Evolutionary conservation across 1,284 basidiomycete species (phyloP), one percentile per base, ranked within the genome.

Genomic region (Vanrija humicola): DNA sequence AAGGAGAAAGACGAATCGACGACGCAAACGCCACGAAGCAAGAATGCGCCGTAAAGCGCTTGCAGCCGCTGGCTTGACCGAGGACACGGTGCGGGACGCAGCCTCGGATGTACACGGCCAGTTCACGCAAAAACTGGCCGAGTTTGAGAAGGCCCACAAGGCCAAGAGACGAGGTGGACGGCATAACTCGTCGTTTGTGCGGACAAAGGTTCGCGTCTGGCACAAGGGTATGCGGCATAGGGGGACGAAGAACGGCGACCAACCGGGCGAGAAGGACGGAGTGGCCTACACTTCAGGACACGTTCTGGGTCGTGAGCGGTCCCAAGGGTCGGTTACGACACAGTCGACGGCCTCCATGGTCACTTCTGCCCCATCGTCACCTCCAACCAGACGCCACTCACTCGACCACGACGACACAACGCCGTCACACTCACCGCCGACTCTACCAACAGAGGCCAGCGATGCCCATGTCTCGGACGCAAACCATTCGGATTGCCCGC

Each of bases 131-230:
- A 64, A 69, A 42, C 55, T 73, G 19, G 59, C 55, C 16, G 68
- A 72, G 59, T 44, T 73, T 43, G 69, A 73, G 38, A 47, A 58
- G 40, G 59, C 64, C 34, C 63, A 71, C 54, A 47, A 52, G 26
- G 45, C 48, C 45, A 62, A 52, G 42, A 59, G 42, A 8, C 43
- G 55, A 67, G 38, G 29, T 4, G 56, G 45, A 60, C 51, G 45
- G 58, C 65, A 64, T 16, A 53, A 61, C 48, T 46, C 57, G 4
- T 56, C 54, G 9, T 44, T 69, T 42, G 64, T 70, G 16, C 63
- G 63, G 28, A 61, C 57, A 10, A 73, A 72, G 50, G 70, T 75
- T 3, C 55, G 63, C 34, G 63, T 60, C 4, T 75, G 72, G 73
- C 65, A 64, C 26, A 52, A 51, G 18, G 63, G 67, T n/a, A 25